Conservation (phyloP, 2,329 filamentous ascomycete species). For the Nemania sp. region DNA sequence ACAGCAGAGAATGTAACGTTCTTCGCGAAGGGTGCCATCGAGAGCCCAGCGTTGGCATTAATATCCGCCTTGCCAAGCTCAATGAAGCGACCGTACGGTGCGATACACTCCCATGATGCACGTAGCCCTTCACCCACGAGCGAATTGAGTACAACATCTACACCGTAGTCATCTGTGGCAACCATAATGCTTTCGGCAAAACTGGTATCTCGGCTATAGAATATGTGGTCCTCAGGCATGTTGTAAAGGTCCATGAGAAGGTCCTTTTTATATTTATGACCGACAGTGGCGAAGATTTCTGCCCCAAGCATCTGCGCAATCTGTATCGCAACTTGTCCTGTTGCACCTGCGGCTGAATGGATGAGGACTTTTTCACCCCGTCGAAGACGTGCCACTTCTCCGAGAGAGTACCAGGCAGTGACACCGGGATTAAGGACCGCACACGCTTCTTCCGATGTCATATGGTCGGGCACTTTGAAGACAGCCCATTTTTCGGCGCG, state of each 20-base stretch:
- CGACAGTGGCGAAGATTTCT: constrained; percentile 40
- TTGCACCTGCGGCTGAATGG: constrained; percentile 47
- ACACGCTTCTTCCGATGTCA: neutral
- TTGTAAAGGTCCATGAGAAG: constrained; percentile 26
- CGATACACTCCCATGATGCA: constrained; percentile 41
- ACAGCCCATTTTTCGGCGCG: neutral
- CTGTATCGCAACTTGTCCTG: constrained; percentile 49
- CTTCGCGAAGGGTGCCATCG: constrained; percentile 43
- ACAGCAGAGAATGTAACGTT: constrained; percentile 27
- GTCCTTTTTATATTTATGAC: constrained; percentile 36
- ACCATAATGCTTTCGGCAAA: constrained; percentile 36
- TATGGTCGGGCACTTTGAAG: neutral
- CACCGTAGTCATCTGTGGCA: constrained; percentile 34
- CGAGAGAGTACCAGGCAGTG: neutral
- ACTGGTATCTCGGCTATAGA: neutral
- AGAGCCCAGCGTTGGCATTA: constrained; percentile 39
- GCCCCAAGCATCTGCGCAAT: constrained; percentile 36
- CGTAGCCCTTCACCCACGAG: constrained; percentile 35
- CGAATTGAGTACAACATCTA: constrained; percentile 28
- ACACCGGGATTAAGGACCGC: neutral
- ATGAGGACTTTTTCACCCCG: constrained; percentile 41
- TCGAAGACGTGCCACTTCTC: neutral
- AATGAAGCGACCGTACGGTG: constrained; percentile 40
- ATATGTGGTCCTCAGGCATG: neutral
- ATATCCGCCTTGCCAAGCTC: constrained; percentile 43